Evolutionary conservation across 306 rosid species (phyloP).

Genomic region (Macrotyloma uniflorum): DNA sequence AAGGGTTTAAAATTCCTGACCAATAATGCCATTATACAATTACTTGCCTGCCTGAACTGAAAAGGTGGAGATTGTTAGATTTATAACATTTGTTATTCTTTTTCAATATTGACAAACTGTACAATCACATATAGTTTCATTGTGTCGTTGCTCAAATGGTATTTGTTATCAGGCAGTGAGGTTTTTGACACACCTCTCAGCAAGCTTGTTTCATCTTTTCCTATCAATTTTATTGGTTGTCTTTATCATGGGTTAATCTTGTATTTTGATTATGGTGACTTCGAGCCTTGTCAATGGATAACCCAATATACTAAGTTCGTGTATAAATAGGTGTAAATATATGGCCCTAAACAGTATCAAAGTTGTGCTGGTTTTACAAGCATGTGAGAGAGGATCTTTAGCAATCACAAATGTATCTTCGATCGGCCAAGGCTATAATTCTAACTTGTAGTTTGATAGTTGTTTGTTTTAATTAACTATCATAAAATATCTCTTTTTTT

Average conservation of each 20-base stretch:
- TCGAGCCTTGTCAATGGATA: conserved; percentile 4
- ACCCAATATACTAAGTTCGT: not conserved
- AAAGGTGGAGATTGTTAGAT: conserved; percentile 42
- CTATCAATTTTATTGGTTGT: not conserved
- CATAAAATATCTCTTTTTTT: too few species aligned
- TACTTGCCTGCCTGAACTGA: conserved; percentile 43
- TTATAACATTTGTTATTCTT: conserved; percentile 54
- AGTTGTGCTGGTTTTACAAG: not conserved
- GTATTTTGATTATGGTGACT: not conserved
- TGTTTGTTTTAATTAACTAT: too few species aligned
- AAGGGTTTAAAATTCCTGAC: conserved; percentile 32
- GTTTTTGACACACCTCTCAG: not conserved
- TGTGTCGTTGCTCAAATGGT: conserved; percentile 39
- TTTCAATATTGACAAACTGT: conserved; percentile 42
- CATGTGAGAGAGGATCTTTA: not conserved
- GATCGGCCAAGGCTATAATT: not conserved
- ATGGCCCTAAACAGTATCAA: not conserved
- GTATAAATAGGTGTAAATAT: not conserved
- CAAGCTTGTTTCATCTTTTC: conserved; percentile 17
- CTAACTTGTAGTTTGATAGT: too few species aligned
- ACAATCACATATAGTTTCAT: conserved; percentile 35
- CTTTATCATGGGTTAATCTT: not conserved
- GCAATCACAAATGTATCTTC: not conserved
- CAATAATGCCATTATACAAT: conserved; percentile 39
- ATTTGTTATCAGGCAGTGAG: conserved; percentile 35